Evolutionary conservation across 768 basidiomycete species (phyloP), one percentile per base, ranked within the genome.

Genomic region (Pleurotus platypus): DNA sequence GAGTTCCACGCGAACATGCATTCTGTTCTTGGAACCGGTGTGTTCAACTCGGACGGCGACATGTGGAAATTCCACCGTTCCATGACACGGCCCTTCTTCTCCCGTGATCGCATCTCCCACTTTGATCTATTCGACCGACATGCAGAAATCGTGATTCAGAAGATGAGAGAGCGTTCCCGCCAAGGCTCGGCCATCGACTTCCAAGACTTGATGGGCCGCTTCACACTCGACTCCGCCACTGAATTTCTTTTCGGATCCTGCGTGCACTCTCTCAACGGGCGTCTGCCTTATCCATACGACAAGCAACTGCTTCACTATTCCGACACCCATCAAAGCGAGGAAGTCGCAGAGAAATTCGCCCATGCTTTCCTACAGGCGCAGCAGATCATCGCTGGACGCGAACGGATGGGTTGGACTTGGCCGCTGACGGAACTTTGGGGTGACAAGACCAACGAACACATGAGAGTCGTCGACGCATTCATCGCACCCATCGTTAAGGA

Each of bases 21-120:
- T 3, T 73, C 76, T 1, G 73, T 87, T 3, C 68, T 87, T 15
- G 87, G 87, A 0, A 76, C 76, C 9, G 87, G 87, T 0, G 82
- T 88, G 4, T 89, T 89, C 66, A 87, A 88, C 60, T 81, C 83
- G 11, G 85, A 87, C 55, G 85, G 85, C 78, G 84, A 86, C 1
- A 75, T 79, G 72, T 82, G 80, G 81, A 81, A 78, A 63, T 85
- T 85, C 61, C 84, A 86, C 61, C 79, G 84, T 16, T 78, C 78
- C 4, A 84, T 85, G 67, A 81, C 83, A 0, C 78, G 86, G 0
- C 84, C 86, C 1, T 83, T 83, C 71, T 86, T 87, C 65, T 80
- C 72, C 18, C 75, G 75, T 8, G 84, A 86, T 57, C 68, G 78
- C 35, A 82, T 86, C 60, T 77, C 76, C 59, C 78, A 87, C 61